Evolutionary conservation across 2,329 filamentous ascomycete species (phyloP).

Genomic region (Fulvia fulva): DNA sequence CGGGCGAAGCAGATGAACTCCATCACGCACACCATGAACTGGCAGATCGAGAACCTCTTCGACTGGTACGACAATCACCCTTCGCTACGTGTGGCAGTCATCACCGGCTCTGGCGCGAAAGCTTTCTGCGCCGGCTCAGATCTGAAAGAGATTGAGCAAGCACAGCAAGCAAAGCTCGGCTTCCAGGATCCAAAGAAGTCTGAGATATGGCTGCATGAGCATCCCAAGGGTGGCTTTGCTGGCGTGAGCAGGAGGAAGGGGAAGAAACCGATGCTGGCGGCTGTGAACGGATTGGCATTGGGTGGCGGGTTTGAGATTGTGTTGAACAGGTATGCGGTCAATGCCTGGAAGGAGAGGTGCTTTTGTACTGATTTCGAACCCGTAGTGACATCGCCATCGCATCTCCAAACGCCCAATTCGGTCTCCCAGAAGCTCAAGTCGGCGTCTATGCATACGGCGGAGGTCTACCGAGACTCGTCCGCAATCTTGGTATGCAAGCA

Average conservation of each 20-base stretch:
- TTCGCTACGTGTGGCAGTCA: constrained; percentile 30
- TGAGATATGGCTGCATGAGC: constrained; percentile 17
- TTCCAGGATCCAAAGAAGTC: constrained; percentile 14
- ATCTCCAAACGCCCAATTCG: constrained; percentile 48
- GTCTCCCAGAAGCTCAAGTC: constrained; percentile 50
- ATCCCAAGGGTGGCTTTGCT: constrained; percentile 44
- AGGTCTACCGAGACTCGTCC: constrained; percentile 48
- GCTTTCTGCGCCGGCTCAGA: constrained; percentile 56
- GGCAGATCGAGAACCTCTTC: constrained; percentile 48
- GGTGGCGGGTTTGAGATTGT: constrained; percentile 56
- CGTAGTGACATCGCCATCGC: constrained; percentile 50
- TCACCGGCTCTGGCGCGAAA: constrained; percentile 51
- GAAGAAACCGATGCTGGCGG: constrained; percentile 57
- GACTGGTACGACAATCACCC: constrained; percentile 49
- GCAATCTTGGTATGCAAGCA: constrained; percentile 46
- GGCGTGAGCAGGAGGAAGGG: constrained; percentile 53
- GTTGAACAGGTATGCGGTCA: constrained; percentile 45
- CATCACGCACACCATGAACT: constrained; percentile 40
- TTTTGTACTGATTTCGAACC: background rate
- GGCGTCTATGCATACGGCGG: constrained; percentile 52
- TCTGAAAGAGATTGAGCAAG: constrained; percentile 43
- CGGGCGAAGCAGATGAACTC: constrained; percentile 47
- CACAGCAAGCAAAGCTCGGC: constrained; percentile 11
- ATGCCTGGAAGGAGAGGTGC: background rate
- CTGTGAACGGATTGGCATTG: constrained; percentile 54